Conservation (phyloP, 805 yeast genomes). For the Ascoidea rubescens region DNA sequence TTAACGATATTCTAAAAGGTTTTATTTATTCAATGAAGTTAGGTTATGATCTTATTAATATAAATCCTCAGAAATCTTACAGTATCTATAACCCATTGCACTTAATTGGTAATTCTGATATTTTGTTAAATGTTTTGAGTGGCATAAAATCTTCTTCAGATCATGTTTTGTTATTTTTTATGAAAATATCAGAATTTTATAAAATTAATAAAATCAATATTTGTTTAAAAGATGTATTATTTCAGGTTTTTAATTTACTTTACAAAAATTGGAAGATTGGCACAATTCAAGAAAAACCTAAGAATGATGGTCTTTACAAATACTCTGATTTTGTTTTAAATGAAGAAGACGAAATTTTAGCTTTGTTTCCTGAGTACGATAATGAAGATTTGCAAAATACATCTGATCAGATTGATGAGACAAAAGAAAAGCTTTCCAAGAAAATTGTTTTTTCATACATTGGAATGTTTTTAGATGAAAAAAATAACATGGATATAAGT, state of each 20-base stretch:
- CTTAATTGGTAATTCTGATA: no score
- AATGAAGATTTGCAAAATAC: constrained; percentile 23
- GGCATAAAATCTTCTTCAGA: background rate
- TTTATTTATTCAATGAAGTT: constrained; percentile 51
- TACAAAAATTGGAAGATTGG: constrained; percentile 78
- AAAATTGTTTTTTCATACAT: background rate
- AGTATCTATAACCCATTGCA: no score
- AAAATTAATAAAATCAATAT: constrained; percentile 13
- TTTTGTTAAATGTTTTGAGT: background rate
- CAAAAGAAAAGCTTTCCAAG: background rate
- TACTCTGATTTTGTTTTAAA: constrained; percentile 50
- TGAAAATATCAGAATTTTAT: constrained; percentile 2
- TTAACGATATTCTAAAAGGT: constrained; percentile 62
- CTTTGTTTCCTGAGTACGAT: constrained; percentile 81
- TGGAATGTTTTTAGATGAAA: background rate
- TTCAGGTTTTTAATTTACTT: constrained; percentile 34
- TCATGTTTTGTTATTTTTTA: background rate
- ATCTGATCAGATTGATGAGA: background rate
- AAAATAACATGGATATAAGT: no score
- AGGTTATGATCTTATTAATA: constrained; percentile 42
- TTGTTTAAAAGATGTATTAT: constrained; percentile 9
- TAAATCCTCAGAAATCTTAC: no score
- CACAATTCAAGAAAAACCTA: constrained; percentile 49
- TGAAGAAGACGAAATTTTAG: constrained; percentile 64
- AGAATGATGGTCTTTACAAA: constrained; percentile 50